Base-by-base conservation (phyloP, 768 basidiomycete genomes). In the Megacollybia marginata region DNA sequence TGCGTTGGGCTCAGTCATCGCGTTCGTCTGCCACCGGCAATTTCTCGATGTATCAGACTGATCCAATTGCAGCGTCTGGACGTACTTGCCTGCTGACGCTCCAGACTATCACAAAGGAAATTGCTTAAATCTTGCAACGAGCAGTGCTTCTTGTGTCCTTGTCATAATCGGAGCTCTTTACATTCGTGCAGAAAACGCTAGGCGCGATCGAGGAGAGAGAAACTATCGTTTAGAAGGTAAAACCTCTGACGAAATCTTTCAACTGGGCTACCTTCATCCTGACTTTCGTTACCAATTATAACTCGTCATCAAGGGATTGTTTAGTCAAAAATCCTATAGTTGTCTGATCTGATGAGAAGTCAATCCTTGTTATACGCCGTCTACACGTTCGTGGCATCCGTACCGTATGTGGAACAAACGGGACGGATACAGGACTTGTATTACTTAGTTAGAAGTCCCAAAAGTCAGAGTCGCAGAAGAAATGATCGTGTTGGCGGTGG, bases 21-120 rank as follows among this genome's bases (percentile, higher is more conserved):
- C 23, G 58, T 76, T 28, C 23, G 23, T 28, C 23, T 6, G 23
- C 23, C 23, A n/a, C n/a, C n/a, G n/a, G n/a, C n/a, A 28, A 28
- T 28, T 28, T 28, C 23, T 28, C 23, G 23, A 28, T 28, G 23
- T 28, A 28, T 3, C 6, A 28, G 4, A 6, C 23, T 28, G 28
- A 10, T 33, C 9, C 43, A 6, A 31, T 47, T 47, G 4, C 49
- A 73, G 72, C 40, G 73, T 73, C 1, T 74, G 73, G 74, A 72
- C 74, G 7, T 76, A 76, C 51, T 56, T 74, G 9, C 71, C 74
- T 4, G 56, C 56, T 12, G 75, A 76, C 51, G 67, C 72, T 1
- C 75, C 73, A 4, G 62, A 75, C 49, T 76, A 64, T 50, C 73
- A 69, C 55, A 68, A 70, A 40, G 75, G 74, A n/a, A 75, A 74